Conservation (phyloP, 2,329 filamentous ascomycete genomes). For the Macrophomina tecta region DNA sequence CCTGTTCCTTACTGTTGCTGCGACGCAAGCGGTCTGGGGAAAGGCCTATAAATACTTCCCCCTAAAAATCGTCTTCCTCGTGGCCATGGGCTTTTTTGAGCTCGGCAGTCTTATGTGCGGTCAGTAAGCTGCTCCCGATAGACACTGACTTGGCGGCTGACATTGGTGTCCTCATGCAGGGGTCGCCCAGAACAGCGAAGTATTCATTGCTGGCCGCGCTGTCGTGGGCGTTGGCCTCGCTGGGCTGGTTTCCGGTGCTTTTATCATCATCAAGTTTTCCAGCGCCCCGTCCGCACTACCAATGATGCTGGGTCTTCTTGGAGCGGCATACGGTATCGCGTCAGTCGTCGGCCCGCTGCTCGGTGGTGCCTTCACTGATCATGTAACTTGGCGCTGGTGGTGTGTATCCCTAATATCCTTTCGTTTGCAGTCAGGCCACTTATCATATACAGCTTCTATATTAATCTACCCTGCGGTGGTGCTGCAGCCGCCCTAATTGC, state of each 20-base stretch:
- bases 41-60: constrained; percentile 53
- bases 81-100: constrained; percentile 54
- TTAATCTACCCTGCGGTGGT: constrained; percentile 55
- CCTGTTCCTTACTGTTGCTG: constrained; percentile 52
- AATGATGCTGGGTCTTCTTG: not conserved
- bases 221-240: constrained; percentile 58
- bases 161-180: constrained; percentile 9
- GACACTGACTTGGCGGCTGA: not conserved
- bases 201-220: constrained; percentile 57
- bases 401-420: not conserved
- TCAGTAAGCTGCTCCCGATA: constrained; percentile 9
- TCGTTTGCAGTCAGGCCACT: not conserved
- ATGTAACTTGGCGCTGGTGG: constrained; percentile 46
- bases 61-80: constrained; percentile 43
- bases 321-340: constrained; percentile 30
- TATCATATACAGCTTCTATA: constrained; percentile 41
- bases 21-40: constrained; percentile 55
- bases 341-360: constrained; percentile 34
- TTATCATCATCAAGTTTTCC: constrained; percentile 57
- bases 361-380: constrained; percentile 31
- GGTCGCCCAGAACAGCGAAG: constrained; percentile 37
- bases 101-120: constrained; percentile 60
- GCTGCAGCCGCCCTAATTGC: constrained; percentile 46
- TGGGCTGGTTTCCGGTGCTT: constrained; percentile 54
- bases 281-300: constrained; percentile 49